A percentile compares a stretch with the other conserved stretches of the same genome.
These are phyloP conservation scores for Globisporangium okanoganense DNA, from an alignment of 352 stramenopile species.

Conservation along the genomic window DNA sequence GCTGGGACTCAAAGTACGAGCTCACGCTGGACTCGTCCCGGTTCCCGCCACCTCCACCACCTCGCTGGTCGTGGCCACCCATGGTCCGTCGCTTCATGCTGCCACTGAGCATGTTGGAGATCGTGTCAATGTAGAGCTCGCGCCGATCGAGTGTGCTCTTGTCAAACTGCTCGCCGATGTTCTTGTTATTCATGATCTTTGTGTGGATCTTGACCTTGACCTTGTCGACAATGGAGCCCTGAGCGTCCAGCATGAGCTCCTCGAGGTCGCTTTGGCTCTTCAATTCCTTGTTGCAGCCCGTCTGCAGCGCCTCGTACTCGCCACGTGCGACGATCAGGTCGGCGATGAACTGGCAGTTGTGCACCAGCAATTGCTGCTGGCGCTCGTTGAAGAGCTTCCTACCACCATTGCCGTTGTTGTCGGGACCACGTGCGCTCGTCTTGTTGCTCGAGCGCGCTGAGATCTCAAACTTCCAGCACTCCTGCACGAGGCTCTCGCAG, in stretches of 20 bases:
- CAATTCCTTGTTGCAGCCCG: conserved; percentile 61
- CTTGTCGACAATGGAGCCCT: conserved; percentile 64
- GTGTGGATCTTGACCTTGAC: conserved; percentile 69
- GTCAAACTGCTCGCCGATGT: conserved; percentile 86
- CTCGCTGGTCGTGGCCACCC: conserved; percentile 14
- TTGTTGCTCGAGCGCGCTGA: conserved; percentile 63
- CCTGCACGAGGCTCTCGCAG: conserved; percentile 72
- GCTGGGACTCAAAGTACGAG: conserved; percentile 51
- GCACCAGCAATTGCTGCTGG: conserved; percentile 71
- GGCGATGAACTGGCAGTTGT: conserved; percentile 79
- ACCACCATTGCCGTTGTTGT: conserved; percentile 30
- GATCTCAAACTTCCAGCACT: conserved; percentile 88
- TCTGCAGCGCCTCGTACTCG: conserved; percentile 73
- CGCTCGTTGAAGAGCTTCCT: conserved; percentile 81
- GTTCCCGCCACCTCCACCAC: no score
- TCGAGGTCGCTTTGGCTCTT: conserved; percentile 41
- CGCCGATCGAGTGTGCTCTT: conserved; percentile 71
- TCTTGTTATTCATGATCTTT: conserved; percentile 90
- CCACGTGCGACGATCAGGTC: conserved; percentile 71
- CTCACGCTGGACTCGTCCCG: conserved; percentile 15
- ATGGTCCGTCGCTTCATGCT: conserved; percentile 75
- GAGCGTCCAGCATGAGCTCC: conserved; percentile 64
- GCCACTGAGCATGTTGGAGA: conserved; percentile 71
- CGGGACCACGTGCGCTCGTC: conserved; percentile 20
- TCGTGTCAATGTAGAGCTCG: conserved; percentile 77